Percentiles rank a stretch among this genome's conserved stretches.
These are phyloP conservation scores for Colletotrichum simmondsii DNA, from an alignment of 2,329 filamentous ascomycete species.

Conservation along the genomic window DNA sequence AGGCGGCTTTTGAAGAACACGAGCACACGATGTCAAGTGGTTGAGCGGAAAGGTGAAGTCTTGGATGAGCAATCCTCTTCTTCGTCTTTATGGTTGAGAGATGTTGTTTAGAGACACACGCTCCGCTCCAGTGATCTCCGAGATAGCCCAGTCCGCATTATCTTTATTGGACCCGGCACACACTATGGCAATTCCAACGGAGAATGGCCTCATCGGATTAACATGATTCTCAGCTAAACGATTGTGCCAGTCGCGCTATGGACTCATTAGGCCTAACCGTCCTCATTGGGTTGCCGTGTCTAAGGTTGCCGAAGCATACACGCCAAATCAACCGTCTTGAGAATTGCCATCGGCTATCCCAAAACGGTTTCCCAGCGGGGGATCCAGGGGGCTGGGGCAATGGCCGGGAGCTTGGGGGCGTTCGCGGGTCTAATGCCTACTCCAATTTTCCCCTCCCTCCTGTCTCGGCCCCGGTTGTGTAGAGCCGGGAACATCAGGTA, in stretches of 20 bases:
- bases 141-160: neutral
- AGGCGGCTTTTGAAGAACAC: neutral
- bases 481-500: neutral
- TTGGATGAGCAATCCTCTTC: neutral
- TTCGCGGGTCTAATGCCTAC: neutral
- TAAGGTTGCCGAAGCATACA: neutral
- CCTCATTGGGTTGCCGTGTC: neutral
- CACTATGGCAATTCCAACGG: neutral
- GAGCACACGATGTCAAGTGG: neutral
- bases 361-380: neutral
- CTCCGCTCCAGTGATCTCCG: neutral
- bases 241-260: conserved; percentile 36
- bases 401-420: neutral
- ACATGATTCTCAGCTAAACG: neutral
- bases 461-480: neutral
- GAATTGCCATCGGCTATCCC: neutral
- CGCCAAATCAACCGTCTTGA: neutral
- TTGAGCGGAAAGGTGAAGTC: neutral
- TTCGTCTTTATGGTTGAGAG: neutral
- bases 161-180: neutral
- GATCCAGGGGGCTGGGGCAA: neutral
- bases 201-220: neutral
- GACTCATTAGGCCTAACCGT: neutral
- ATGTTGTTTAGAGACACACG: neutral
- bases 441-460: neutral